phyloP scores from a whole-genome alignment of 108 stramenopile genomes.

The Cyclostephanos invisitatus region DNA sequence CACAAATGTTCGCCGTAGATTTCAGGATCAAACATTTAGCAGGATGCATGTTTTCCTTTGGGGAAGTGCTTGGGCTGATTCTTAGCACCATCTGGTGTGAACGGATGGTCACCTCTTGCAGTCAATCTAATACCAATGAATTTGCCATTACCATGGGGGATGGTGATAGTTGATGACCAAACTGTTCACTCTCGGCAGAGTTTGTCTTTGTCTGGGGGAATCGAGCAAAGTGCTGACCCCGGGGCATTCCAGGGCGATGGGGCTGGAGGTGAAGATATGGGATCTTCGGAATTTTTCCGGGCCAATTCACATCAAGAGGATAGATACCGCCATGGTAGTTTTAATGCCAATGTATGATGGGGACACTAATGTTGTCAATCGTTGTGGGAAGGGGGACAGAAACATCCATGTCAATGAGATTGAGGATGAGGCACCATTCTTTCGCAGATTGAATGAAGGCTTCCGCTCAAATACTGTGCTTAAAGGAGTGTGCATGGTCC shows the following conservation, averaged over 20 bases:
- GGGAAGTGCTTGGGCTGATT: too few species aligned
- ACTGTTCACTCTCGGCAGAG: too few species aligned
- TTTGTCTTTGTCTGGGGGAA: too few species aligned
- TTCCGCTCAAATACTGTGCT: constrained; percentile 91
- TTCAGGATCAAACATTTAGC: too few species aligned
- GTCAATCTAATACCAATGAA: too few species aligned
- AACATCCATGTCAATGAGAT: constrained; percentile 96
- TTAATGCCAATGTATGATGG: constrained; percentile 96
- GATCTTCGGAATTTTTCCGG: constrained; percentile 81
- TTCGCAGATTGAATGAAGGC: constrained; percentile 88
- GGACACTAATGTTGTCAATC: constrained; percentile 92
- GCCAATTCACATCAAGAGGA: constrained; percentile 78
- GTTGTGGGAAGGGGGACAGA: constrained; percentile 99
- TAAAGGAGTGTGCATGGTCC: constrained; percentile 97
- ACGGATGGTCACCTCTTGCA: too few species aligned
- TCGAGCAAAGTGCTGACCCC: constrained; percentile 88
- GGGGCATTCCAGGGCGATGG: constrained; percentile 89
- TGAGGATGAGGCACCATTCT: constrained; percentile 88
- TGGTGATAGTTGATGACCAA: too few species aligned
- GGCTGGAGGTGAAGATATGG: constrained; percentile 98
- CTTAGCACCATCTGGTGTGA: too few species aligned
- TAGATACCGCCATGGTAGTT: constrained; percentile 97
- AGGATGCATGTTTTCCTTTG: too few species aligned
- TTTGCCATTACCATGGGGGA: too few species aligned
- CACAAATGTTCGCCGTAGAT: too few species aligned